A percentile compares a stretch with the other conserved stretches of the same genome.
Evolutionary conservation across 2,329 filamentous ascomycete genomes (phyloP).

Genomic region (Xylaria multiplex): DNA sequence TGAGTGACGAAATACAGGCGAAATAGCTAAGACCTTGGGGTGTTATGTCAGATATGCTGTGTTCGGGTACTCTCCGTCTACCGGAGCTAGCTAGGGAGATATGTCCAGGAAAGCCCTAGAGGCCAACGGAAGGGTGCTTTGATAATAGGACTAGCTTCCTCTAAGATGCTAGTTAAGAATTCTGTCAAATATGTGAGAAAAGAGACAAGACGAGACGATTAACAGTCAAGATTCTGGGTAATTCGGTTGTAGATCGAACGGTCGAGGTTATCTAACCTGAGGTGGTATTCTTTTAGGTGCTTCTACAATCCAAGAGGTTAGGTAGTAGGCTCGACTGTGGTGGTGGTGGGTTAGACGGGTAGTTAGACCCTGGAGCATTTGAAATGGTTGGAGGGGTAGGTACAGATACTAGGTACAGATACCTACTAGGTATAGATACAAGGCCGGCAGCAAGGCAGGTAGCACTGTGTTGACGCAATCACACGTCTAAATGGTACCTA

Average conservation of each 20-base stretch:
- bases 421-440: conserved; percentile 4
- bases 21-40: neutral
- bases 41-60: neutral
- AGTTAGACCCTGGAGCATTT: too few relatives aligned
- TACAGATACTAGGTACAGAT: neutral
- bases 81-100: neutral
- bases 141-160: conserved; percentile 1
- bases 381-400: conserved; percentile 27
- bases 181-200: conserved; percentile 1
- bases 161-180: conserved; percentile 5
- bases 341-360: too few relatives aligned
- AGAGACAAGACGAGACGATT: neutral
- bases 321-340: too few relatives aligned
- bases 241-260: neutral
- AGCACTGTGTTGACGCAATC: conserved; percentile 36
- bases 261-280: neutral
- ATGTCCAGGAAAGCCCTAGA: neutral
- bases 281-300: neutral
- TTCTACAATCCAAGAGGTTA: neutral
- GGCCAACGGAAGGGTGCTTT: neutral
- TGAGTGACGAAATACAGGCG: neutral
- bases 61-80: neutral
- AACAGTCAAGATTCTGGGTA: neutral
- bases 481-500: neutral
- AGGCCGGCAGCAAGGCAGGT: neutral